phyloP scores from a whole-genome alignment of 2,329 filamentous ascomycete species.

The Bipolaris cookei region DNA sequence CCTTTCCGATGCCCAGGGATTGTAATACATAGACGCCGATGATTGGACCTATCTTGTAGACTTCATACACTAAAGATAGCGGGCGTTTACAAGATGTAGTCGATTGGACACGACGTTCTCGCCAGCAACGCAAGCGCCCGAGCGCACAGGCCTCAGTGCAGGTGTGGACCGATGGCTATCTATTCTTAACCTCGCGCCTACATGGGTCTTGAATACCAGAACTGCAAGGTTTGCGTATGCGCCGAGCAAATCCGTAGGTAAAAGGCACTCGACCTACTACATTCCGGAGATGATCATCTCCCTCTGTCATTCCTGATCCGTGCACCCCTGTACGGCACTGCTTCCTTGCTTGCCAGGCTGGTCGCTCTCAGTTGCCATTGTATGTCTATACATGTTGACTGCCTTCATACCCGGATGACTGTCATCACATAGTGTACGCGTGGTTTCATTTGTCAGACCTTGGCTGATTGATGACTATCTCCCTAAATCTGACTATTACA shows the following conservation, averaged over 20 bases:
- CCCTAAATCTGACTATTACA: background rate
- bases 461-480: background rate
- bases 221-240: constrained; percentile 15
- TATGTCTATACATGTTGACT: background rate
- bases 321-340: background rate
- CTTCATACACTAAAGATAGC: constrained; percentile 25
- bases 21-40: constrained; percentile 3
- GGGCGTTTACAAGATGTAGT: constrained; percentile 28
- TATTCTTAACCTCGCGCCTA: constrained; percentile 25
- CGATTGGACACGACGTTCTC: constrained; percentile 26
- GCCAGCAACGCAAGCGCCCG: constrained; percentile 20
- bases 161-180: constrained; percentile 16
- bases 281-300: background rate
- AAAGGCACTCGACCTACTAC: background rate
- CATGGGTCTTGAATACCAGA: constrained; percentile 1
- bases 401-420: background rate
- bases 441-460: background rate
- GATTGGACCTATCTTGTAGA: constrained; percentile 31
- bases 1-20: constrained; percentile 28
- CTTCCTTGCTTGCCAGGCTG: background rate
- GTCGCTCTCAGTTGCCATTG: background rate
- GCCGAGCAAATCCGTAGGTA: constrained; percentile 4
- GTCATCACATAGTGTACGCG: background rate
- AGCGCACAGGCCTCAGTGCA: constrained; percentile 16
- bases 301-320: constrained; percentile 7